These are phyloP conservation scores for Vigna mungo DNA, from an alignment of 306 rosid genomes.

Conservation along the genomic window DNA sequence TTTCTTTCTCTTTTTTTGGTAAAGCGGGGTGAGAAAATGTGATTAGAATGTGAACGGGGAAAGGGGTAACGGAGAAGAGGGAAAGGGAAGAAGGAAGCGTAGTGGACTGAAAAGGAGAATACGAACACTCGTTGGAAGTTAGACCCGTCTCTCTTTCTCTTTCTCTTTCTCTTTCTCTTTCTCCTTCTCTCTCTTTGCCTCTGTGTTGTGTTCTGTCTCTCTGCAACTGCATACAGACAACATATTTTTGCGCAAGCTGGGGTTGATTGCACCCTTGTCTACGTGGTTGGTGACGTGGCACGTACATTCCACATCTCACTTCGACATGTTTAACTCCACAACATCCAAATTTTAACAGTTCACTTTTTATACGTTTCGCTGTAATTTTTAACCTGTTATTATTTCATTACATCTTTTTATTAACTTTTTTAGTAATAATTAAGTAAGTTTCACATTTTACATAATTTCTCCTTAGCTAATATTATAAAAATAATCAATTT, in stretches of 20 bases:
- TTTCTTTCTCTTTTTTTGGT: background rate
- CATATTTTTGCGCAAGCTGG: slow-evolving; percentile 37
- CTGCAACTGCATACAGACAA: slow-evolving; percentile 42
- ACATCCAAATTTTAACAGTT: background rate
- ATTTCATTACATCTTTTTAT: background rate
- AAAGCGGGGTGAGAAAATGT: background rate
- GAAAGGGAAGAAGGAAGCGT: slow-evolving; percentile 45
- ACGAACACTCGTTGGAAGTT: slow-evolving; percentile 38
- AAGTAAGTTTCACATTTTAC: no score
- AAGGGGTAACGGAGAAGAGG: background rate
- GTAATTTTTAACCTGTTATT: no score
- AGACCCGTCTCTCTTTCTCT: slow-evolving; percentile 47
- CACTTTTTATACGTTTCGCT: background rate
- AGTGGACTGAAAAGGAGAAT: slow-evolving; percentile 64
- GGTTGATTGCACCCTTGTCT: slow-evolving; percentile 30
- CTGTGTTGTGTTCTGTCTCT: slow-evolving; percentile 6
- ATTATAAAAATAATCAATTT: no score
- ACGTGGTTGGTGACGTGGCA: slow-evolving; percentile 43
- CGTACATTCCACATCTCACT: background rate
- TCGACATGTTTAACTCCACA: background rate
- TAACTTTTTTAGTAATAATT: no score
- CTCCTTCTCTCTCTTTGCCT: slow-evolving; percentile 3
- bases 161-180: slow-evolving; percentile 15
- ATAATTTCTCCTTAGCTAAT: no score
- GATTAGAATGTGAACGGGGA: background rate